phyloP scores from a whole-genome alignment of 73 alveolate species.

The Paramecium tetraurelia region DNA sequence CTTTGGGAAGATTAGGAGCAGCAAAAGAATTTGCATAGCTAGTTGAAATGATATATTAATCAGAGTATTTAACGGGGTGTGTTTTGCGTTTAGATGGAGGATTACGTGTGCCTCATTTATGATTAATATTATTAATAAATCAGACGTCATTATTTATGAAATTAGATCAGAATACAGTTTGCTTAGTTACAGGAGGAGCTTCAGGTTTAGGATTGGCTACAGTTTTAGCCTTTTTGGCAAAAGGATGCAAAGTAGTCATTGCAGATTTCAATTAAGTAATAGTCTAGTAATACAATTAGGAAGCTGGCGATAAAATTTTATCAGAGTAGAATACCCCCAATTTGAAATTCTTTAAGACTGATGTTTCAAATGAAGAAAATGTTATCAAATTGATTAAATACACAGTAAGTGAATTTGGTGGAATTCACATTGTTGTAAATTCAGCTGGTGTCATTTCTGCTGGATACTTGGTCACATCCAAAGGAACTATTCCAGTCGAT shows the following conservation, averaged over 20 bases:
- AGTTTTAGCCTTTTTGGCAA: constrained; percentile 63
- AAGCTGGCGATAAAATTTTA: constrained; percentile 4
- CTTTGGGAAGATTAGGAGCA: constrained; percentile 75
- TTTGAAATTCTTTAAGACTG: constrained; percentile 65
- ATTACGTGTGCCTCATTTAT: background rate
- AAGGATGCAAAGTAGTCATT: constrained; percentile 74
- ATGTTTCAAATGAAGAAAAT: constrained; percentile 74
- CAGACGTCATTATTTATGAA: constrained; percentile 39
- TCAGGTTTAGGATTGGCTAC: constrained; percentile 85
- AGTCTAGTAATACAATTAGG: constrained; percentile 41
- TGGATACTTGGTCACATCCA: constrained; percentile 63
- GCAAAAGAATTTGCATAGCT: constrained; percentile 81
- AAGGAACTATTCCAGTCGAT: constrained; percentile 64
- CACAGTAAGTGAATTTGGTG: constrained; percentile 71
- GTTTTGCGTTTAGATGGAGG: constrained; percentile 85
- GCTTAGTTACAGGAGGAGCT: constrained; percentile 85
- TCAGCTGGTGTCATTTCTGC: constrained; percentile 89
- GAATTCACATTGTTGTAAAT: constrained; percentile 75
- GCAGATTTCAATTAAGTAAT: constrained; percentile 80
- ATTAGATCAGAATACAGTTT: constrained; percentile 62
- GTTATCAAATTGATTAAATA: constrained; percentile 71
- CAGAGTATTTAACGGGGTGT: constrained; percentile 78
- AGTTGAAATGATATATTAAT: constrained; percentile 22
- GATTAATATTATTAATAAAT: background rate
- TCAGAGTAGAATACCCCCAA: constrained; percentile 58